Evolutionary conservation across 352 stramenopile species (phyloP), one percentile per base, ranked within the genome.

Genomic region (Pythium folliculosum): DNA sequence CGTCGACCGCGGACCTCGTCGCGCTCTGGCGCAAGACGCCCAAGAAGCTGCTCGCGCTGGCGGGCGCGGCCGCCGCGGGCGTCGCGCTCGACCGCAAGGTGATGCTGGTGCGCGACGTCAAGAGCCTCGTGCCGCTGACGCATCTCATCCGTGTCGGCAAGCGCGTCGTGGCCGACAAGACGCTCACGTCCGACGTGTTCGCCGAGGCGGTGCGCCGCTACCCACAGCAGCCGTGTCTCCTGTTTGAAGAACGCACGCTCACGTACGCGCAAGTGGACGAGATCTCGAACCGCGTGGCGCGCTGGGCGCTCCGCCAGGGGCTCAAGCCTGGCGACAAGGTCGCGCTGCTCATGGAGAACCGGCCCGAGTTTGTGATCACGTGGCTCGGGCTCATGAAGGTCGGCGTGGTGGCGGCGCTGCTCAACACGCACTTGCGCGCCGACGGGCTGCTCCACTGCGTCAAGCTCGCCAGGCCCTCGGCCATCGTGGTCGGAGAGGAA

Each of bases 331-430:
- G 88, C 27, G 72, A 95, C 55, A 92, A 79, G 2, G 84, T 90
- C 37, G 88, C 79, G 19, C 66, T 95, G 52, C 68, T 96, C 32
- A 94, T 95, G 83, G 81, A 91, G 66, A 96, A 96, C 71, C 74
- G 86, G 1, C 85, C 84, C 38, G 85, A 94, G 67, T 96, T 88
- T 62, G 66, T 96, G 32, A 65, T 87, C 23, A 72, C 85, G 14
- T 96, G 88, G 88, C 75, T 96, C 51, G 88, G 86, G 1, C 76
- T 96, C 40, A 58, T 81, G 60, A 96, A 96, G 69, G 76, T 90
- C 55, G 88, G 88, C 53, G 86, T 96, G 48, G 74, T 92, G 68
- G 81, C 78, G 22, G 88, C 87, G n/a, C 73, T 95, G 37, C 88
- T 96, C 61, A 96, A 96, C 76, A 92, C 81, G 48, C 76, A 86